Evolutionary conservation across 371 early-diverging fungal species (phyloP).

Genomic region (Amoeboaphelidium protococcarum): DNA sequence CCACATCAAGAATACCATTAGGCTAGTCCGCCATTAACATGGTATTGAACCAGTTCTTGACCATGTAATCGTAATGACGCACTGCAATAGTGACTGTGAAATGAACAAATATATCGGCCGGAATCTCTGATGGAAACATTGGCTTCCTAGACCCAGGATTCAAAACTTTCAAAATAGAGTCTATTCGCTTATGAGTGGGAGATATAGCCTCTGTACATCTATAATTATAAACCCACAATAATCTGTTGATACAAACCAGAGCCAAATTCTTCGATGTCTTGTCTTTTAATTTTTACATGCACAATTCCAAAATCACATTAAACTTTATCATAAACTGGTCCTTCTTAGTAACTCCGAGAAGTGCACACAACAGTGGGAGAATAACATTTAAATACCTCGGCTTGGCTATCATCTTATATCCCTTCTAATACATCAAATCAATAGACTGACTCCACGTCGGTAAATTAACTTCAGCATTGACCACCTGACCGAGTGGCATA

Average conservation of each 20-base stretch:
- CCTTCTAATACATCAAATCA: constrained; percentile 66
- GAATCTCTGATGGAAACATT: constrained; percentile 37
- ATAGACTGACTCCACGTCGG: constrained; percentile 74
- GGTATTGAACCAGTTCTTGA: constrained; percentile 32
- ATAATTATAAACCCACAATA: constrained; percentile 78
- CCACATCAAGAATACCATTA: neutral
- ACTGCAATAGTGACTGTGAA: constrained; percentile 49
- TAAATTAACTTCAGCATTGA: constrained; percentile 76
- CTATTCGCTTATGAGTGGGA: constrained; percentile 25
- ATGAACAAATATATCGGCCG: constrained; percentile 42
- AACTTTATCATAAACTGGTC: constrained; percentile 66
- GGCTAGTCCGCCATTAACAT: constrained; percentile 14
- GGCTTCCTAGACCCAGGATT: constrained; percentile 14
- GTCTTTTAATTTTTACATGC: constrained; percentile 49
- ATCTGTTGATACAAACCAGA: constrained; percentile 44
- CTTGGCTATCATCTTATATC: constrained; percentile 60
- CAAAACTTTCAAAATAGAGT: constrained; percentile 24
- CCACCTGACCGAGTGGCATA: constrained; percentile 66
- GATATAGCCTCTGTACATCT: constrained; percentile 42
- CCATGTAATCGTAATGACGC: constrained; percentile 46
- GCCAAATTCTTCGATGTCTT: constrained; percentile 22
- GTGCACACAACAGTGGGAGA: constrained; percentile 54
- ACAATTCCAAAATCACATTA: constrained; percentile 37
- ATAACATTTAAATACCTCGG: constrained; percentile 48
- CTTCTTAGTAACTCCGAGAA: constrained; percentile 59